Base-by-base conservation (phyloP, 2,329 filamentous ascomycete species). In the Bipolaris victoriae region DNA sequence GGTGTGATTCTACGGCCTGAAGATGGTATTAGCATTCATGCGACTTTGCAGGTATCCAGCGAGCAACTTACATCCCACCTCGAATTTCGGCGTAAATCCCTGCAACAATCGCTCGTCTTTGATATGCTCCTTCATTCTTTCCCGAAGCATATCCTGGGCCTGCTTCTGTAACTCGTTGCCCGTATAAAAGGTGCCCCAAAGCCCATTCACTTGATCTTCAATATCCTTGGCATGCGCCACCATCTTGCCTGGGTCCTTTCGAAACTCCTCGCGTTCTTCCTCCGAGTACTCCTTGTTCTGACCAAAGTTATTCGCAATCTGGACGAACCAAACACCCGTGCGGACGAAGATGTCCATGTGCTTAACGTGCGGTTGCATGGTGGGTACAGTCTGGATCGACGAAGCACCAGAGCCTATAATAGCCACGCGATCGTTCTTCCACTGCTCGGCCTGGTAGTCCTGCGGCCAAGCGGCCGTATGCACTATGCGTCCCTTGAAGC, bases 61-160 rank as follows among this genome's bases (percentile, higher is more conserved):
- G 33, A 45, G 3, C 3, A 6, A 65, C 70, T 48, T 56, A 72
- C 79, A 82, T 1, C 80, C 80, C 36, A 82, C 60, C 11, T 76
- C 77, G 22, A 79, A 82, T 15, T 76, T 79, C 0, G 80, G 80
- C 5, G 77, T 81, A 52, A 81, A 81, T 5, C 80, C 80, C 51
- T 82, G 67, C 3, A 83, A 65, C 22, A 84, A 71, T 10, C 81
- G 71, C 58, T 83, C 73, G 56, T 84, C 81, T 58, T 81, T 83
- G 65, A 85, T 82, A 50, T 76, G 78, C 57, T 83, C 80, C 11
- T 72, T 75, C 81, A 83, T 84, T 13, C 80, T 74, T 3, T 71
- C 66, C 22, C 65, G 65, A 55, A 82, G 80, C 5, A 75, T 40
- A 41, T 76, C 63, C 56, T 79, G 75, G 1, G 69, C 75, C 15